A percentile compares a stretch with the other conserved stretches of the same genome.
Evolutionary conservation across 2,329 filamentous ascomycete species (phyloP).

Genomic region (Colletotrichum liaoningense): DNA sequence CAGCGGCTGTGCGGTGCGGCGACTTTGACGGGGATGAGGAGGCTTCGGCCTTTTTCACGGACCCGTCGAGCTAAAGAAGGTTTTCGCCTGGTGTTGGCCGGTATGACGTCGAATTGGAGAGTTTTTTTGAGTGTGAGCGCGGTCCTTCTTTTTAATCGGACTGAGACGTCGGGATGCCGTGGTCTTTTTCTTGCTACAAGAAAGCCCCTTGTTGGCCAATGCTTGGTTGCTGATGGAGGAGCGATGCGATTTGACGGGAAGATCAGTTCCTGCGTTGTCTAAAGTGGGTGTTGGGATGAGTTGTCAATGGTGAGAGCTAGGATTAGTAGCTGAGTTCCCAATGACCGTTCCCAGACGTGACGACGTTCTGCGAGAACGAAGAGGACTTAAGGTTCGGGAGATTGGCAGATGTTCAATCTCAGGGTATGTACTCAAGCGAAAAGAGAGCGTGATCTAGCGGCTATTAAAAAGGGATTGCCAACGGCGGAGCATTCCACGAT

Average conservation of each 20-base stretch:
- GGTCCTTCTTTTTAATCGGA: slow-evolving; percentile 8
- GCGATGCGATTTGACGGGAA: slow-evolving; percentile 12
- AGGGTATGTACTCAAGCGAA: not conserved
- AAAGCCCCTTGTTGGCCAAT: slow-evolving; percentile 8
- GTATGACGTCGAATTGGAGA: slow-evolving; percentile 28
- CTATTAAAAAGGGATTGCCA: not conserved
- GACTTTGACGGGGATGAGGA: slow-evolving; percentile 12
- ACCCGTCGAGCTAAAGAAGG: slow-evolving; percentile 28
- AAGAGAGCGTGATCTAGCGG: not conserved
- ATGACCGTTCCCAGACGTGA: not conserved
- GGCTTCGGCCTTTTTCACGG: slow-evolving; percentile 19
- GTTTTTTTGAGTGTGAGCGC: not conserved
- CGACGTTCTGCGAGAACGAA: not conserved
- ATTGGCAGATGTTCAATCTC: not conserved
- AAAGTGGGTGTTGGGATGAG: slow-evolving; percentile 3
- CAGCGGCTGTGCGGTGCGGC: slow-evolving; percentile 20
- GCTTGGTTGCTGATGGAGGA: slow-evolving; percentile 15
- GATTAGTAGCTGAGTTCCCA: slow-evolving; percentile 10
- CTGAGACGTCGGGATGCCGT: slow-evolving; percentile 13
- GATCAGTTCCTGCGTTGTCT: not conserved
- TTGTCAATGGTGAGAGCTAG: slow-evolving; percentile 7
- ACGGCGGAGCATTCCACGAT: not conserved
- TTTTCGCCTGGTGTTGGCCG: slow-evolving; percentile 20
- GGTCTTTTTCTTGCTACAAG: not conserved
- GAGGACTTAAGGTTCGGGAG: not conserved